Conservation (phyloP, 2,329 filamentous ascomycete species). For the Xylaria sp. region DNA sequence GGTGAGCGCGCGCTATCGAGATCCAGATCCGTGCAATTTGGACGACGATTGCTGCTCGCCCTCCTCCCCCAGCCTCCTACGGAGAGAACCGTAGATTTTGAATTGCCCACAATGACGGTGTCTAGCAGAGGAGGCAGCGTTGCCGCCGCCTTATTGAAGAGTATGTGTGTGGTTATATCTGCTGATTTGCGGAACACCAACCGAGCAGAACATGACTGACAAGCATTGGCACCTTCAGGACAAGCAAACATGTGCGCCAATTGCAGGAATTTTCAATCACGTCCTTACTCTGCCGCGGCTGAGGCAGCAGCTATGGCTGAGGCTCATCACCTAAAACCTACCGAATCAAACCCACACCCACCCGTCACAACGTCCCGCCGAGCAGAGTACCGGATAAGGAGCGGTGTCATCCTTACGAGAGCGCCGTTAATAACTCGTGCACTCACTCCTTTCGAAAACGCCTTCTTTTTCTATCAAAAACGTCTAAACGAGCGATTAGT, state of each 20-base stretch:
- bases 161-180: constrained; percentile 47
- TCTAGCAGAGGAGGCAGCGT: constrained; percentile 62
- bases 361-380: constrained; percentile 36
- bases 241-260: constrained; percentile 46
- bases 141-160: constrained; percentile 55
- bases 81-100: constrained; percentile 24
- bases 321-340: constrained; percentile 44
- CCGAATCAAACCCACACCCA: constrained; percentile 41
- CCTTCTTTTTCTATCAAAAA: constrained; percentile 97
- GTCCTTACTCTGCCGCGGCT: constrained; percentile 43
- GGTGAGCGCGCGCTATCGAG: constrained; percentile 14
- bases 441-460: constrained; percentile 85
- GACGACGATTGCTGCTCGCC: constrained; percentile 25
- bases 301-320: constrained; percentile 46
- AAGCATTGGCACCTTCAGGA: constrained; percentile 29
- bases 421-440: constrained; percentile 85
- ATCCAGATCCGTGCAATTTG: constrained; percentile 9
- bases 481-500: constrained; percentile 91
- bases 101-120: constrained; percentile 53
- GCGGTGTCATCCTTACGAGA: constrained; percentile 83
- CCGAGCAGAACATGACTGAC: neutral
- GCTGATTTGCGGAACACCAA: too few species aligned
- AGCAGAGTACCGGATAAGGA: constrained; percentile 56
- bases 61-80: constrained; percentile 9
- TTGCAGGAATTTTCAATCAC: constrained; percentile 39